Base-by-base conservation (phyloP, 2,329 filamentous ascomycete genomes). In the Aureobasidium sp. region DNA sequence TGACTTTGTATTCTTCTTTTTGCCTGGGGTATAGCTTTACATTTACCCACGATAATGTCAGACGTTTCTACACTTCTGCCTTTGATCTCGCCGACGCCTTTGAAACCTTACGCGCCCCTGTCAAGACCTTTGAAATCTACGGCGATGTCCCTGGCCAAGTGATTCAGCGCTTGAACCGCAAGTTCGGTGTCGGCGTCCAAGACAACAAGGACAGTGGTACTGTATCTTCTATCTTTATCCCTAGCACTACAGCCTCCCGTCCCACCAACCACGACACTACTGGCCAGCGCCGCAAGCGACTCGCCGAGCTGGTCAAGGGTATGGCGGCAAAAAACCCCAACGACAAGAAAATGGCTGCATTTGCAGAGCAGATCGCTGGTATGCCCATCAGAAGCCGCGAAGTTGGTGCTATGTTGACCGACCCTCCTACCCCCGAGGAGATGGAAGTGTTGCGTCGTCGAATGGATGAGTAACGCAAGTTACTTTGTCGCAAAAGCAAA, bases 71-170 rank as follows among this genome's bases (percentile, higher is more conserved):
- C 29, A 34, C 25, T 5, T 34, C 36, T 42, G 53, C 27, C 15
- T 57, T 57, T n/a, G 53, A 57, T 12, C 39, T 57, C 2, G 41
- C 8, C 41, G 41, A 57, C 11, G 53, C 39, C 5, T 45, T 57
- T 14, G 53, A 31, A 8, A n/a, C 8, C 11, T 27, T 57, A 1
- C 17, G n/a, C 6, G 25, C 14, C 1, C 39, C 39, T 4, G 41
- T 57, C 41, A 27, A 45, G 39, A 47, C 25, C 39, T 57, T 57
- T 29, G 9, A 57, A 29, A 25, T 47, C 29, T 57, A 57, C 3
- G 53, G 53, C 11, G 53, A 57, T 47, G 27, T 57, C 14, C 53
- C 53, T n/a, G 53, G 41, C 41, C 29, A 57, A n/a, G 53, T 57
- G 3, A 37, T 57, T 15, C 7, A 57, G 12, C 53, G 53, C 14